Evolutionary conservation across 176 grass and related monocot species (phyloP).

Genomic region (Phragmites australis): DNA sequence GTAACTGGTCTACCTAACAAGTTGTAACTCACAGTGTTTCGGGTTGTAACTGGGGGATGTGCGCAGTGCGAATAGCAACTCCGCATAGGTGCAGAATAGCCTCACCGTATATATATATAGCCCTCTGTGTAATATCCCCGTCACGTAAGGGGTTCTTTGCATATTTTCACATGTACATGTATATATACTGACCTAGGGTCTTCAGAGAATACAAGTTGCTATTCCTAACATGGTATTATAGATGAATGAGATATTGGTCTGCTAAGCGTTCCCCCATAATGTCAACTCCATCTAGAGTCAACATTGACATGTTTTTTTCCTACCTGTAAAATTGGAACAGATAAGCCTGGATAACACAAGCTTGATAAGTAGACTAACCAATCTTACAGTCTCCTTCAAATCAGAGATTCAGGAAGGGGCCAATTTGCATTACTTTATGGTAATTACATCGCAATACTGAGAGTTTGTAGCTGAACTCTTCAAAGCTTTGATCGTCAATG

Average conservation of each 20-base stretch:
- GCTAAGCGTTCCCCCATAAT: conserved; percentile 79
- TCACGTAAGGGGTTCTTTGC: too few species aligned
- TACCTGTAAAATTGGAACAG: conserved; percentile 51
- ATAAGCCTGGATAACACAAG: conserved; percentile 10
- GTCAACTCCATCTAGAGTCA: conserved; percentile 80
- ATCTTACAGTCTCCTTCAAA: neutral
- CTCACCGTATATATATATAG: too few species aligned
- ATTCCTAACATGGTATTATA: too few species aligned
- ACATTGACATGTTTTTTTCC: conserved; percentile 67
- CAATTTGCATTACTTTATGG: neutral
- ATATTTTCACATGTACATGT: too few species aligned
- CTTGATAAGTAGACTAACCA: neutral
- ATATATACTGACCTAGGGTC: too few species aligned
- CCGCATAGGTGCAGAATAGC: too few species aligned
- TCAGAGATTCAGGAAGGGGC: neutral
- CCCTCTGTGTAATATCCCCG: too few species aligned
- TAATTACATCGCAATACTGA: neutral
- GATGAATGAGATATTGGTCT: conserved; percentile 44
- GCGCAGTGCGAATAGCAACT: too few species aligned
- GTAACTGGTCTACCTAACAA: too few species aligned
- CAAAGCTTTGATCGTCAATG: neutral
- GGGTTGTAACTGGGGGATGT: too few species aligned
- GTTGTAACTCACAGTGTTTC: too few species aligned
- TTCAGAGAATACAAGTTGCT: too few species aligned
- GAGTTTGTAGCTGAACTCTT: neutral